phyloP scores from a whole-genome alignment of 2,329 filamentous ascomycete genomes.

The Coniochaeta hoffmannii region DNA sequence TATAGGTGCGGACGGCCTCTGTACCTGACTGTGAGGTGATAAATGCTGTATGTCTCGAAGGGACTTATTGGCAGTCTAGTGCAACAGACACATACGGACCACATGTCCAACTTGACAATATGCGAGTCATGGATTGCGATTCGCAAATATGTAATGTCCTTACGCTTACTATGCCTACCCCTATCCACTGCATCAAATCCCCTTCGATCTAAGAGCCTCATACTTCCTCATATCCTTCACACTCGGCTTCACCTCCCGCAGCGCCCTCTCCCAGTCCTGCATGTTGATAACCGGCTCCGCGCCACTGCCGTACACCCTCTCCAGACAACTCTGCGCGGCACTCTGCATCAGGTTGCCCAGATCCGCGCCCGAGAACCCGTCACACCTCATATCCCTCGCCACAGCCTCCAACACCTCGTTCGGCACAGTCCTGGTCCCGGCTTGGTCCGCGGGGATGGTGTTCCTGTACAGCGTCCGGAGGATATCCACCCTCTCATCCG shows the following conservation, averaged over 20 bases:
- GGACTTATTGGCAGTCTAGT: too few relatives aligned
- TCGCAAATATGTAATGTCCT: not conserved
- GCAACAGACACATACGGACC: too few relatives aligned
- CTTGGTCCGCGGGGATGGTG: constrained; percentile 23
- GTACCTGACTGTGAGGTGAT: too few relatives aligned
- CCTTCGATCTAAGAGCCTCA: constrained; percentile 7
- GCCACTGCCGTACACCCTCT: constrained; percentile 19
- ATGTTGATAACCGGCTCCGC: constrained; percentile 24
- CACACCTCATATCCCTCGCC: constrained; percentile 60
- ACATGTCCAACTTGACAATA: too few relatives aligned
- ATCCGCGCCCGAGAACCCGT: constrained; percentile 68
- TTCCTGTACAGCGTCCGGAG: constrained; percentile 59
- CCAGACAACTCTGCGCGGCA: constrained; percentile 29
- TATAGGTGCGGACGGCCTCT: too few relatives aligned
- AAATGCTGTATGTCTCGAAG: too few relatives aligned
- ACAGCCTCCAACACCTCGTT: constrained; percentile 47
- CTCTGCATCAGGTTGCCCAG: constrained; percentile 43
- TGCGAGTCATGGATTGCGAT: too few relatives aligned
- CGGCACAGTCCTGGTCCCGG: constrained; percentile 17
- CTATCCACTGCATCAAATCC: not conserved
- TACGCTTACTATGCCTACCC: not conserved
- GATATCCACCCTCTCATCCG: constrained; percentile 74
- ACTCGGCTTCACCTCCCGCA: constrained; percentile 40
- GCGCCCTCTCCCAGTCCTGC: constrained; percentile 46
- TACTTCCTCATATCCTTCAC: constrained; percentile 40